phyloP scores from a whole-genome alignment of 345 rosid species.

The Eucalyptus viminalis region DNA sequence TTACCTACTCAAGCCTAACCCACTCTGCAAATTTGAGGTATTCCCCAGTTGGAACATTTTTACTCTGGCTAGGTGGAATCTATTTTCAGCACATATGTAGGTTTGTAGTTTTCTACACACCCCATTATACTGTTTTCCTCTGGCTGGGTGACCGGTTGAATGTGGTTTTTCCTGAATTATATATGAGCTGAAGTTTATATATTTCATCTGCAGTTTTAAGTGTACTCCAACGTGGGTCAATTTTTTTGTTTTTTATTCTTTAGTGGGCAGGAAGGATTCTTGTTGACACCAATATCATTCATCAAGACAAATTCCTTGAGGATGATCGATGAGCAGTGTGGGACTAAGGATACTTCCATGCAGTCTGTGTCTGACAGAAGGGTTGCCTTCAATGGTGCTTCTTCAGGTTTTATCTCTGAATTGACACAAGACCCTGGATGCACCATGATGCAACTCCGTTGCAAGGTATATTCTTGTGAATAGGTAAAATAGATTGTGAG shows the following conservation, averaged over 20 bases:
- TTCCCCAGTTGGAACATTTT: not conserved
- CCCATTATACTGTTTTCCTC: not conserved
- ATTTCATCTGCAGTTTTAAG: not conserved
- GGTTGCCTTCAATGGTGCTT: conserved; percentile 4
- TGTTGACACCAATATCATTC: conserved; percentile 15
- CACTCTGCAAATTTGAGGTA: not conserved
- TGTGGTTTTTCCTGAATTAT: not conserved
- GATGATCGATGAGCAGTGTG: conserved; percentile 8
- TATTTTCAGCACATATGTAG: not conserved
- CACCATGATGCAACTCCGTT: conserved; percentile 24
- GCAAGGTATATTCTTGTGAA: conserved; percentile 42
- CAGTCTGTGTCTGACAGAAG: not conserved
- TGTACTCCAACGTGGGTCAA: not conserved
- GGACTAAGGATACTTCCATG: not conserved
- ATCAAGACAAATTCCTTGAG: conserved; percentile 36
- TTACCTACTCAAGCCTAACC: not conserved
- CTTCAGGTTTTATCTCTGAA: conserved; percentile 32
- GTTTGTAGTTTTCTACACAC: not conserved
- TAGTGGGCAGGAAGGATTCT: conserved; percentile 26
- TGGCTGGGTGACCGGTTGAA: not conserved
- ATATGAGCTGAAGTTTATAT: not conserved
- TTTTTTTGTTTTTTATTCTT: not conserved
- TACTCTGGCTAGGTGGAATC: not conserved
- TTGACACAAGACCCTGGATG: conserved; percentile 9
- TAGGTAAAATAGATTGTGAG: not conserved